phyloP scores from a whole-genome alignment of 2,329 filamentous ascomycete species.

The Calonectria pteridis region DNA sequence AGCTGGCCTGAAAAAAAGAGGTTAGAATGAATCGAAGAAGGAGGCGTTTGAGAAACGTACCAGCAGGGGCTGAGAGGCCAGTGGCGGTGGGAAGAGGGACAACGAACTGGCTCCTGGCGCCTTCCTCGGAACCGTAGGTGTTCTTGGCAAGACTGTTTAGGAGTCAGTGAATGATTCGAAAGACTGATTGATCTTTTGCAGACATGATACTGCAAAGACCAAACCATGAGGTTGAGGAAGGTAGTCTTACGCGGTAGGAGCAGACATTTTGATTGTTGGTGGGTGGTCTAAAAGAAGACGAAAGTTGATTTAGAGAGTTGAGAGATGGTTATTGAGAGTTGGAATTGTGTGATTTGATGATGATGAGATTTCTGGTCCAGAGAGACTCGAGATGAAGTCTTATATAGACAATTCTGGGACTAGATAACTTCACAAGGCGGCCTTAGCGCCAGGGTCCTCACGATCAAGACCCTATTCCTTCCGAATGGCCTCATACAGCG shows the following conservation, averaged over 20 bases:
- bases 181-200: conserved; percentile 14
- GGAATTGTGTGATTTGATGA: conserved; percentile 41
- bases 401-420: conserved; percentile 38
- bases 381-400: conserved; percentile 31
- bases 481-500: conserved; percentile 15
- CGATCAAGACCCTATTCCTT: conserved; percentile 20
- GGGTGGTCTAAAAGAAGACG: conserved; percentile 30
- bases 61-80: conserved; percentile 50
- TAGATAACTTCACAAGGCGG: conserved; percentile 4
- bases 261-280: conserved; percentile 43
- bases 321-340: conserved; percentile 36
- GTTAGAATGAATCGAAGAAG: conserved; percentile 17
- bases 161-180: conserved; percentile 23
- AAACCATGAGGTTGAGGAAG: neutral
- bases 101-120: conserved; percentile 42
- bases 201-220: conserved; percentile 7
- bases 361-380: conserved; percentile 21
- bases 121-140: conserved; percentile 45
- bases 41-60: conserved; percentile 35
- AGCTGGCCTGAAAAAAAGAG: conserved; percentile 57
- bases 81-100: conserved; percentile 49
- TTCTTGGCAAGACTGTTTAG: conserved; percentile 41
- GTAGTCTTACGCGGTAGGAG: conserved; percentile 41
- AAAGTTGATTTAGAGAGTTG: conserved; percentile 30
- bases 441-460: neutral